These are phyloP conservation scores for Bipolaris zeicola DNA, from an alignment of 2,329 filamentous ascomycete genomes.

Conservation along the genomic window DNA sequence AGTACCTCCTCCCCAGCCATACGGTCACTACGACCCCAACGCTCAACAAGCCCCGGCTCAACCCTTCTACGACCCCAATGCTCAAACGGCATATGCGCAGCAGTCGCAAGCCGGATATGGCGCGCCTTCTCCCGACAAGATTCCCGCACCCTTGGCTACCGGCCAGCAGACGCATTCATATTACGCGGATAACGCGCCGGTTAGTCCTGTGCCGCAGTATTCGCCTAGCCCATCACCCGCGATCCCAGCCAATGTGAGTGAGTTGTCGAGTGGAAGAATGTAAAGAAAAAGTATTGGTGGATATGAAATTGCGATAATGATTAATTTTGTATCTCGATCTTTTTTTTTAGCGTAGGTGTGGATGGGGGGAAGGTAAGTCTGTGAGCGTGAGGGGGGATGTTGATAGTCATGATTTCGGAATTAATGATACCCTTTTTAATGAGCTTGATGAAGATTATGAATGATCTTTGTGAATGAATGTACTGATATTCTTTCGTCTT, in stretches of 20 bases:
- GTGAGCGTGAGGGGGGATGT: not conserved
- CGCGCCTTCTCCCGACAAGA: slow-evolving; percentile 12
- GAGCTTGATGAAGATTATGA: not conserved
- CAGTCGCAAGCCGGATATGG: slow-evolving; percentile 5
- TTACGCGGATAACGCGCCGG: slow-evolving; percentile 10
- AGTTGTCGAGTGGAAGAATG: slow-evolving; percentile 16
- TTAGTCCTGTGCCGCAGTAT: slow-evolving; percentile 21
- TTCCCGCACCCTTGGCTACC: not conserved
- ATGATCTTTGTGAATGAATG: too few species aligned
- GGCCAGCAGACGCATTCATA: slow-evolving; percentile 7
- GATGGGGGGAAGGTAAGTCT: too few species aligned
- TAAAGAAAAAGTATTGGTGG: not conserved
- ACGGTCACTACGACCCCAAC: slow-evolving; percentile 10
- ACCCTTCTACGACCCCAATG: slow-evolving; percentile 13
- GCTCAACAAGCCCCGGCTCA: slow-evolving; percentile 2
- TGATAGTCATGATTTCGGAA: not conserved
- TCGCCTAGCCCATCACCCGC: slow-evolving; percentile 1
- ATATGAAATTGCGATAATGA: not conserved
- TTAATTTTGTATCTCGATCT: too few species aligned
- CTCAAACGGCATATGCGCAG: slow-evolving; percentile 7
- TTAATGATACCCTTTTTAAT: not conserved
- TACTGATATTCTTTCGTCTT: too few species aligned
- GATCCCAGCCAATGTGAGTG: slow-evolving; percentile 11
- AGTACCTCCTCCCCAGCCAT: slow-evolving; percentile 10
- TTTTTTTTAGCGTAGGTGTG: not conserved